A percentile compares a stretch with the other conserved stretches of the same genome.
Conservation (phyloP, 225 moss, liverwort and hornwort genomes). For the Ulota crispa region DNA sequence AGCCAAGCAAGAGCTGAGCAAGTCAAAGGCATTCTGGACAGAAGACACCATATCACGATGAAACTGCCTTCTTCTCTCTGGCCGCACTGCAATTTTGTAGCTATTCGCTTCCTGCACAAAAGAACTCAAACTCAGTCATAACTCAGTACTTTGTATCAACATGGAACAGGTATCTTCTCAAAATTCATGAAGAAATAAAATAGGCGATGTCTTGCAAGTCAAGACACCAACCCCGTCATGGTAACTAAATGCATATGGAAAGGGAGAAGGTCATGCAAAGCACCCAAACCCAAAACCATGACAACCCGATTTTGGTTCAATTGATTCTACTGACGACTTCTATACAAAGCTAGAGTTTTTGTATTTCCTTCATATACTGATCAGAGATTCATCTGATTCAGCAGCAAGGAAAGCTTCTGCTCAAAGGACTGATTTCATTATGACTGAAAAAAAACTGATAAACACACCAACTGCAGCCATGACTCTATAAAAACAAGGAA, state of each 20-base stretch:
- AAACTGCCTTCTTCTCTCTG: conserved; percentile 91
- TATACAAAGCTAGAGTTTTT: not conserved
- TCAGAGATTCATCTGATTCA: not conserved
- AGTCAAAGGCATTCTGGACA: conserved; percentile 75
- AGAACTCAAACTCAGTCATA: conserved; percentile 15
- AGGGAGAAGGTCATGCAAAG: not conserved
- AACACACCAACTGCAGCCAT: not conserved
- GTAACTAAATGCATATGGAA: not conserved
- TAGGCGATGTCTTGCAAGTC: not conserved
- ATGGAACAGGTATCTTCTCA: not conserved
- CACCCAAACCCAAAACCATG: not conserved
- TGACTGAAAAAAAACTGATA: not conserved
- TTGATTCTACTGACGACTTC: not conserved
- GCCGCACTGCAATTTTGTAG: conserved; percentile 93
- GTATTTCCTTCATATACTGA: not conserved
- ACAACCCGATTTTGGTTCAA: not conserved
- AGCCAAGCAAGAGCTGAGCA: conserved; percentile 80
- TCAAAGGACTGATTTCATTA: not conserved
- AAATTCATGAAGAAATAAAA: not conserved
- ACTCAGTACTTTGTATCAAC: not conserved
- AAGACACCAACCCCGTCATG: conserved; percentile 19
- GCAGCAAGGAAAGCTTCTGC: not conserved
- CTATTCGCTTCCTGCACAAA: conserved; percentile 76
- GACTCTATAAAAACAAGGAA: not conserved
- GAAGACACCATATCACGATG: conserved; percentile 86